A percentile compares a stretch with the other conserved stretches of the same genome.
Conservation (phyloP, 2,329 filamentous ascomycete genomes). For the Colletotrichum ledebouriae region DNA sequence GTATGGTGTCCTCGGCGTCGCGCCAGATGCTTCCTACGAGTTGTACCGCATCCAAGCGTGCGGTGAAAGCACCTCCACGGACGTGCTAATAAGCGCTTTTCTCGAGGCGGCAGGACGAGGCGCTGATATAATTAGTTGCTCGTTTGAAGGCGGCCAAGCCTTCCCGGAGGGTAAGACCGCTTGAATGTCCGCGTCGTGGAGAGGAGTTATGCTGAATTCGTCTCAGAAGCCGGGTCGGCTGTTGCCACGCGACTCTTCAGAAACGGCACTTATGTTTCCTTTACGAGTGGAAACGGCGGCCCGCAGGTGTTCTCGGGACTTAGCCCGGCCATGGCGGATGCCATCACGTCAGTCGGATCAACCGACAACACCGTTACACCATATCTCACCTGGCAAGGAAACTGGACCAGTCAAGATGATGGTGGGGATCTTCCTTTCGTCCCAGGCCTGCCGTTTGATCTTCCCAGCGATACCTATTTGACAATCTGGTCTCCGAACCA, state of each 20-base stretch:
- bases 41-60: slow-evolving; percentile 45
- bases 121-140: slow-evolving; percentile 21
- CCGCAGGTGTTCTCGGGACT: slow-evolving; percentile 24
- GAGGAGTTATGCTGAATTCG: background rate
- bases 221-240: slow-evolving; percentile 15
- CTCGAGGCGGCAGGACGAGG: slow-evolving; percentile 27
- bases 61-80: slow-evolving; percentile 27
- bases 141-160: background rate
- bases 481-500: slow-evolving; percentile 28
- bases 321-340: slow-evolving; percentile 23
- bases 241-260: slow-evolving; percentile 25
- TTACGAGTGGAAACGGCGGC: slow-evolving; percentile 23
- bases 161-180: slow-evolving; percentile 21
- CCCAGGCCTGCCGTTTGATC: slow-evolving; percentile 18
- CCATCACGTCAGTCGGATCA: slow-evolving; percentile 33
- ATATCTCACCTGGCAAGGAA: slow-evolving; percentile 31
- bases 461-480: slow-evolving; percentile 2
- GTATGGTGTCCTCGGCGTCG: slow-evolving; percentile 46
- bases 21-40: slow-evolving; percentile 45
- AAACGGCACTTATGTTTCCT: slow-evolving; percentile 24
- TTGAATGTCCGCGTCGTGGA: background rate
- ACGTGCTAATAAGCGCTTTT: slow-evolving; percentile 24
- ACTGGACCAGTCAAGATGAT: slow-evolving; percentile 23
- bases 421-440: slow-evolving; percentile 44
- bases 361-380: slow-evolving; percentile 35